Evolutionary conservation across 169 alveolate genomes (phyloP).

Genomic region (Plasmodium relictum): DNA sequence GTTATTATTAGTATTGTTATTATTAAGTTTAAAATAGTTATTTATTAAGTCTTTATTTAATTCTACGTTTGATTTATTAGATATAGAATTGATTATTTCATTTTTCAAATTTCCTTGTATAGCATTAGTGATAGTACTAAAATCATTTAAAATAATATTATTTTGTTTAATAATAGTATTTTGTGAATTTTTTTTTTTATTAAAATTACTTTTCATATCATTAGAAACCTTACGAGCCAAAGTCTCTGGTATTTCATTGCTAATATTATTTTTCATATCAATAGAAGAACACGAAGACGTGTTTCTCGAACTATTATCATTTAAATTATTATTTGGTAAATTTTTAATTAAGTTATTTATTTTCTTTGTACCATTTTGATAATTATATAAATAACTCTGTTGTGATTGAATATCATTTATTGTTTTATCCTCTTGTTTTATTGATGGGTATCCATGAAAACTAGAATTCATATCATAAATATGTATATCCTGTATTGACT

Average conservation of each 20-base stretch:
- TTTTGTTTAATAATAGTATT: slow-evolving; percentile 22
- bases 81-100: slow-evolving; percentile 8
- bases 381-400: slow-evolving; percentile 28
- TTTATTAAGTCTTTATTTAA: slow-evolving; percentile 32
- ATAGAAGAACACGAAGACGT: slow-evolving; percentile 15
- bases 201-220: slow-evolving; percentile 7
- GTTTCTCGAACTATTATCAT: slow-evolving; percentile 3
- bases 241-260: background rate
- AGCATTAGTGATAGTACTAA: slow-evolving; percentile 13
- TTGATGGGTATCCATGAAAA: slow-evolving; percentile 1
- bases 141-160: slow-evolving; percentile 17
- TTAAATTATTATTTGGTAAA: slow-evolving; percentile 16
- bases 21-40: slow-evolving; percentile 45
- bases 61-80: slow-evolving; percentile 20
- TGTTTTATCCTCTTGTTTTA: slow-evolving; percentile 29
- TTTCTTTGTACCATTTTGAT: slow-evolving; percentile 19
- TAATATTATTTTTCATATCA: slow-evolving; percentile 16
- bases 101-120: background rate
- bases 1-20: slow-evolving; percentile 6
- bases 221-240: slow-evolving; percentile 2
- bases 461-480: slow-evolving; percentile 18
- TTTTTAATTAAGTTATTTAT: slow-evolving; percentile 8
- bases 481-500: slow-evolving; percentile 22
- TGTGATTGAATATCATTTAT: slow-evolving; percentile 28
- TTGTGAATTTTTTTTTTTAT: slow-evolving; percentile 1